Evolutionary conservation across 2,329 filamentous ascomycete genomes (phyloP), one percentile per base, ranked within the genome.

Genomic region (Diaporthe ampelina): DNA sequence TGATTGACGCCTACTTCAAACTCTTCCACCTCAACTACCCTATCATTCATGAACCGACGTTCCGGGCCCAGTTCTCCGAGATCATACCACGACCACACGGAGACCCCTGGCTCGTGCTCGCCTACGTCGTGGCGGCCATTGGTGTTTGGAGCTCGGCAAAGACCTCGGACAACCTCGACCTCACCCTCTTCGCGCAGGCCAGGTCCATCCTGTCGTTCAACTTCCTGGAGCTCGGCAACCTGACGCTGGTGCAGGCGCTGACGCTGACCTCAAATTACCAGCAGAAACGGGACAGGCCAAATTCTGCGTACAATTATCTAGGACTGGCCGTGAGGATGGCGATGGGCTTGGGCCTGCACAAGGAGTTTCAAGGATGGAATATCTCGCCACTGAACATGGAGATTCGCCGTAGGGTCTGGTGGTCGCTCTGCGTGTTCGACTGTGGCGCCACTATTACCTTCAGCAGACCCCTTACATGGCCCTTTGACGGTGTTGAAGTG

Each of bases 151-250:
- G 73, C 59, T 74, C 73, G 17, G 75, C 75, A 13, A 76, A 73
- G 48, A 69, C 70, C 2, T 65, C 63, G 4, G 73, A 76, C 40
- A 76, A 85, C 4, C 81, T 89, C 10, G 88, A 90, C 77, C 79
- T 89, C 21, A 85, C 87, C 9, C 79, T 90, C 0, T 84, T 90
- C 45, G 86, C 88, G 3, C 88, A 90, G 75, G 84, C 75, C 57
- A 73, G 75, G 26, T 76, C 75, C 40, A 76, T 76, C 40, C 40
- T 76, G 67, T 75, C 70, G 19, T 76, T 76, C 54, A 76, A 76
- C 50, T 76, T 76, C 21, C 48, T 76, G 29, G 75, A 76, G 29
- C 73, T 76, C 67, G 75, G 75, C 59, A 76, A 76, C 75, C 75
- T 82, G 45, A 81, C 80, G 1, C 77, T 81, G 9, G 80, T 82